Base-by-base conservation (phyloP, 495 filamentous ascomycete species). In the Talaromyces liani region DNA sequence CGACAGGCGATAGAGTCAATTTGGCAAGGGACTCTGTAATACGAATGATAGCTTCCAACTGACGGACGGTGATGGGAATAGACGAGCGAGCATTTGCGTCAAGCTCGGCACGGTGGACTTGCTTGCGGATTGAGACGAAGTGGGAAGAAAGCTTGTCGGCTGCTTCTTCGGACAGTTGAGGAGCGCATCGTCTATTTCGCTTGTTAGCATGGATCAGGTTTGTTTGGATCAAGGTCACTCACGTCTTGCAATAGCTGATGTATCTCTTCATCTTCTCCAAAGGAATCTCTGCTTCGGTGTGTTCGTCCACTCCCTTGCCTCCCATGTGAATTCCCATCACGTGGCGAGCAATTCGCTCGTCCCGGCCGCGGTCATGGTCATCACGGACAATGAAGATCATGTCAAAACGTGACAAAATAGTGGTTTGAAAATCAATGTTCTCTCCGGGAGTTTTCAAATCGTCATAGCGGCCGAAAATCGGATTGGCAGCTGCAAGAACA, bases 301-400 rank as follows among this genome's bases (percentile, higher is more conserved):
- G 87, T 68, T 96, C 91, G 69, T 97, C 92, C 18, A 90, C 75
- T 63, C 91, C 90, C 29, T 89, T 87, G 41, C 90, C 89, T 61
- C 91, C 91, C 92, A 97, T 99, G 70, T 97, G 92, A 65, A 98
- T 92, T 56, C 88, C 89, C 91, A 98, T 97, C 67, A 99, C 93
- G 82, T 98, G 94, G 59, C 89, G 91, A 12, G 95, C 95, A 59
- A 99, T 97, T 1, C 83, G 87, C 78, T 98, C 93, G 74, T 99
- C 95, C 67, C 92, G 87, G 47, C 81, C 86, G 47, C 91, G 86
- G 58, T 95, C 90, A 74, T 99, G 95, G 61, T 96, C 92, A 69
- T 99, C 95, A 36, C 90, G 91, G 55, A 99, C 93, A 66, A 99
- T 96, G 81, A 98, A 99, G 69, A 99, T 97, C 92, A 99, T 97